Conservation (phyloP, 805 yeast species). For the Kodamaea nitidulidarum region DNA sequence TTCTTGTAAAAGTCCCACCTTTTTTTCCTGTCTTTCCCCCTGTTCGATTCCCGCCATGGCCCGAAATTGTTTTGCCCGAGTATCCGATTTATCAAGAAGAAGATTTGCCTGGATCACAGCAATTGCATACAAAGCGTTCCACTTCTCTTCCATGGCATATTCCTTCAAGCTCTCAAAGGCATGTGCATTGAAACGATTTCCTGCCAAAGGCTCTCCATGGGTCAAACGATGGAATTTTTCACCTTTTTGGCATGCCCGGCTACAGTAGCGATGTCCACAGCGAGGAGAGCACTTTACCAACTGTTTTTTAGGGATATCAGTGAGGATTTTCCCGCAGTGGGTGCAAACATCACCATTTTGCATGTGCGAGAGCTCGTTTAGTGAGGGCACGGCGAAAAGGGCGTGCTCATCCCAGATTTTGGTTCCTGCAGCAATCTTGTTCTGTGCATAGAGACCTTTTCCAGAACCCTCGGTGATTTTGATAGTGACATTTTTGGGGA, state of each 20-base stretch:
- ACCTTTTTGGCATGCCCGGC: conserved; percentile 51
- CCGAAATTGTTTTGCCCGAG: conserved; percentile 43
- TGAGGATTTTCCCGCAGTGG: conserved; percentile 53
- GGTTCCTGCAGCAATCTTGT: conserved; percentile 45
- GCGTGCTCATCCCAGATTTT: conserved; percentile 57
- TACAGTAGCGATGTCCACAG: conserved; percentile 71
- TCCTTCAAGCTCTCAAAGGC: conserved; percentile 56
- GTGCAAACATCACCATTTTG: conserved; percentile 65
- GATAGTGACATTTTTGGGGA: conserved; percentile 43
- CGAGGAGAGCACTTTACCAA: conserved; percentile 25
- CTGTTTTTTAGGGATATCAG: conserved; percentile 29
- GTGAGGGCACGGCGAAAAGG: conserved; percentile 63
- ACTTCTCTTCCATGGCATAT: conserved; percentile 58
- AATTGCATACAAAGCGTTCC: conserved; percentile 66
- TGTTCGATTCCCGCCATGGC: conserved; percentile 71
- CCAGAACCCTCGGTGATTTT: conserved; percentile 53
- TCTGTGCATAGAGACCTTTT: conserved; percentile 55
- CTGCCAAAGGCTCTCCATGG: conserved; percentile 39
- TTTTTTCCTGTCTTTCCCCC: conserved; percentile 56
- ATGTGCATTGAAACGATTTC: conserved; percentile 31
- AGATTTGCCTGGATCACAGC: conserved; percentile 52
- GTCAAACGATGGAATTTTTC: conserved; percentile 32
- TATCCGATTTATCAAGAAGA: conserved; percentile 40
- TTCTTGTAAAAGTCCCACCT: conserved; percentile 51
- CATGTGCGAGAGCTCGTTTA: conserved; percentile 59